Evolutionary conservation across 164 flowering plant genomes (phyloP), one percentile per base, ranked within the genome.

Genomic region (Euptelea pleiosperma): DNA sequence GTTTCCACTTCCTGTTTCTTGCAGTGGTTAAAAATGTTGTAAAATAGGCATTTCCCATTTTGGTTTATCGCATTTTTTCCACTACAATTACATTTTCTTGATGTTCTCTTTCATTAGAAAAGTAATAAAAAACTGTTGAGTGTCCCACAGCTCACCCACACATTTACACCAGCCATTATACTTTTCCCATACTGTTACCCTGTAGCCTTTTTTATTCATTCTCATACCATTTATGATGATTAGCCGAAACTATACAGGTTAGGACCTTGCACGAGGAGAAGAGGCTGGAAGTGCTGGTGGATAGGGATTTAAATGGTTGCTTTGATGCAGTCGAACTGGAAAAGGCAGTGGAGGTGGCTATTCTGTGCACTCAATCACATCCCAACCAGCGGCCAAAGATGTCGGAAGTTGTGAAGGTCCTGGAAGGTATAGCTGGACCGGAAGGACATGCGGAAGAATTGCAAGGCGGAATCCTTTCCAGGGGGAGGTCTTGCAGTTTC

Each of bases 301-400:
- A 88, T 61, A 79, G 73, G 64, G 92, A 85, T 67, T 78, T 93
- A 21, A 80, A 68, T 43, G 85, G 83, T 50, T 76, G 82, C 66
- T 90, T 66, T 39, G 73, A 77, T 36, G 68, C 62, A 5, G 62
- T 35, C 1, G 89, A 86, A 68, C 70, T 90, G 52, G 89, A 84
- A 50, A 77, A 78, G 64, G 63, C 68, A 1, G 91, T 83, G 1
- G 86, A 79, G 53, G 40, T 87, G 39, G 84, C 96, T 46, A 60
- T 87, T 26, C 75, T 68, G 31, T 90, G 98, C 58, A 82, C 98
- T 55, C 90, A 65, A 40, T 68, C 96, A 4, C 70, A 81, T 61
- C 97, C 98, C 12, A 75, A 44, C 71, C 70, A 75, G 41, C 70
- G 98, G 12, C 98, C 96, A 16, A 90, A 76, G 74, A 93, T 93